Evolutionary conservation across 306 rosid genomes (phyloP).

Genomic region (Vachellia pachyceras): DNA sequence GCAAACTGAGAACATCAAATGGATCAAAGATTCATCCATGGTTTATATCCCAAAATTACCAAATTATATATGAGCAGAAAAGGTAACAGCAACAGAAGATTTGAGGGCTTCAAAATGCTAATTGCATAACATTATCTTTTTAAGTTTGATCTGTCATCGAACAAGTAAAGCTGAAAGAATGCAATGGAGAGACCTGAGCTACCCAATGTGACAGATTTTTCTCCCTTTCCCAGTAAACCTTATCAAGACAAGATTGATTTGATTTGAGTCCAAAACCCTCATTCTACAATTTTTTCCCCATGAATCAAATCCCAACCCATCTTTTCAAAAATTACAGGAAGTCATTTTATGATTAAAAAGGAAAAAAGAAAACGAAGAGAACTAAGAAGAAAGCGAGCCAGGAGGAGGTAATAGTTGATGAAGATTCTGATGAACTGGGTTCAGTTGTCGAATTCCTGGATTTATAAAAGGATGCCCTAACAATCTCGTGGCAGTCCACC

Average conservation of each 20-base stretch:
- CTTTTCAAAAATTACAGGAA: slow-evolving; percentile 51
- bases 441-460: slow-evolving; percentile 35
- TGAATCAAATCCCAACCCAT: slow-evolving; percentile 37
- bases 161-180: not conserved
- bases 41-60: slow-evolving; percentile 28
- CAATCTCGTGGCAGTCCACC: slow-evolving; percentile 71
- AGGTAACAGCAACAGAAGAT: slow-evolving; percentile 7
- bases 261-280: slow-evolving; percentile 35
- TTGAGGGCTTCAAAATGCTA: not conserved
- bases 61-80: slow-evolving; percentile 30
- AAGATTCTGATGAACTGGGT: slow-evolving; percentile 54
- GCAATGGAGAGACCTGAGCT: slow-evolving; percentile 15
- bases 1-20: slow-evolving; percentile 23
- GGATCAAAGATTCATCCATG: slow-evolving; percentile 29
- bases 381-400: slow-evolving; percentile 57
- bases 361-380: slow-evolving; percentile 10
- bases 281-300: slow-evolving; percentile 32
- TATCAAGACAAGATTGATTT: slow-evolving; percentile 38
- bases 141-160: not conserved
- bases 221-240: slow-evolving; percentile 10
- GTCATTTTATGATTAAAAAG: slow-evolving; percentile 27
- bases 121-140: not conserved
- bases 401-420: slow-evolving; percentile 74
- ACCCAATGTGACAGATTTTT: slow-evolving; percentile 27
- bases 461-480: slow-evolving; percentile 75